Evolutionary conservation across 768 basidiomycete species (phyloP).

Genomic region (Roridomyces roridus): DNA sequence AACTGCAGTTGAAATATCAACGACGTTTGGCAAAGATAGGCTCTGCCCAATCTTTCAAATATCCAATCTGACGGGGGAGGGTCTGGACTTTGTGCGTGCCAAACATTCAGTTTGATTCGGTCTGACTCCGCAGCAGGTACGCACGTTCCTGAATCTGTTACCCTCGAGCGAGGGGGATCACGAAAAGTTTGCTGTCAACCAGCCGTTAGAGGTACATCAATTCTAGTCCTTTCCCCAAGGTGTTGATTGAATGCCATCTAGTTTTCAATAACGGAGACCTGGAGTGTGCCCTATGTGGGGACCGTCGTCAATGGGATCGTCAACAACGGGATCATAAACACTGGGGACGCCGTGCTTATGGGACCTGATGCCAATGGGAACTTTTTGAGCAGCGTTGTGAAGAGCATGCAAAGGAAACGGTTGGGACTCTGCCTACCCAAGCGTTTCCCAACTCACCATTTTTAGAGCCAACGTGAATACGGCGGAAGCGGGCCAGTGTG

Average conservation of each 20-base stretch:
- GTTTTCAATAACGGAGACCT: constrained; percentile 87
- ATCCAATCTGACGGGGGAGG: constrained; percentile 95
- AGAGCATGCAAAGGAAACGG: constrained; percentile 95
- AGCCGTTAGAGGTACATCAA: constrained; percentile 72
- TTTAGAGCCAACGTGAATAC: constrained; percentile 71
- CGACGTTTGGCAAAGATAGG: constrained; percentile 79
- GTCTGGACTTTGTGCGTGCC: constrained; percentile 70
- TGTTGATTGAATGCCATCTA: constrained; percentile 32
- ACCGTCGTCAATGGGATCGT: constrained; percentile 85
- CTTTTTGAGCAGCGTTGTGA: constrained; percentile 79
- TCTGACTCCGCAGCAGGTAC: constrained; percentile 52
- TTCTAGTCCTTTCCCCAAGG: too few species aligned
- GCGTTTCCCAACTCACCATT: neutral
- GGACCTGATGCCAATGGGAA: constrained; percentile 95
- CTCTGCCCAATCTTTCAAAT: constrained; percentile 91
- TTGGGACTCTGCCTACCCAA: constrained; percentile 36
- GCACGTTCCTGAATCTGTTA: constrained; percentile 89
- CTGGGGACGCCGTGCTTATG: constrained; percentile 82
- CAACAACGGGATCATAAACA: constrained; percentile 74
- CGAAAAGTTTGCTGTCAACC: constrained; percentile 80
- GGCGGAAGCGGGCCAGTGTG: constrained; percentile 96
- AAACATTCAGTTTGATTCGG: neutral
- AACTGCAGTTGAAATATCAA: constrained; percentile 79
- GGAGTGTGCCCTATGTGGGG: constrained; percentile 88
- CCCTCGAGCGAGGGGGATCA: constrained; percentile 87